Percentiles rank a stretch among this genome's conserved stretches.
Conservation (phyloP, 768 basidiomycete species). For the Lanmaoa pseudosensibilis region DNA sequence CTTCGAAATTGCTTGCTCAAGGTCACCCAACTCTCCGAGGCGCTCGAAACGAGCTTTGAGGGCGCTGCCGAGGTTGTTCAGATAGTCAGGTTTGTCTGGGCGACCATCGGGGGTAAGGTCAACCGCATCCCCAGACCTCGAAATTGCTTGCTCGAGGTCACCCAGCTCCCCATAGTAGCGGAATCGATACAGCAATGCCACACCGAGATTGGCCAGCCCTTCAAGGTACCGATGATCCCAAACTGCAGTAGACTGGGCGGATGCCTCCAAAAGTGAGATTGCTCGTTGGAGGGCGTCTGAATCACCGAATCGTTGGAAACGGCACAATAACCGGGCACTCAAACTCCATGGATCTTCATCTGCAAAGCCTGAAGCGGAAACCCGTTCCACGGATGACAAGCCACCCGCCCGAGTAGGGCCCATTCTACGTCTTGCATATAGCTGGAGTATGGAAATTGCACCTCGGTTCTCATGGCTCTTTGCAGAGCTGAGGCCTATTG, state of each 20-base stretch:
- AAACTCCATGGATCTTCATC: background rate
- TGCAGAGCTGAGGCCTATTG: background rate
- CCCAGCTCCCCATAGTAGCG: background rate
- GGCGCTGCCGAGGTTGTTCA: background rate
- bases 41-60: background rate
- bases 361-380: background rate
- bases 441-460: background rate
- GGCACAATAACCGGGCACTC: background rate
- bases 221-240: background rate
- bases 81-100: background rate
- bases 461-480: background rate
- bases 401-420: background rate
- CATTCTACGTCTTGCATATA: background rate
- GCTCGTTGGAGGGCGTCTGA: conserved; percentile 2
- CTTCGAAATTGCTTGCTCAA: background rate
- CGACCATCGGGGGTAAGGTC: background rate
- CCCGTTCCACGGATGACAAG: background rate
- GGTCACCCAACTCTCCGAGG: background rate
- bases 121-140: background rate
- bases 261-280: background rate
- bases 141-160: background rate
- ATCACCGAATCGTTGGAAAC: background rate
- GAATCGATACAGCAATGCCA: conserved; percentile 2
- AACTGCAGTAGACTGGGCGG: background rate
- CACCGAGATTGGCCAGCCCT: background rate